A percentile compares a stretch with the other conserved stretches of the same genome.
These are phyloP conservation scores for Sphagnurus paluster DNA, from an alignment of 1,284 basidiomycete species.

Conservation along the genomic window DNA sequence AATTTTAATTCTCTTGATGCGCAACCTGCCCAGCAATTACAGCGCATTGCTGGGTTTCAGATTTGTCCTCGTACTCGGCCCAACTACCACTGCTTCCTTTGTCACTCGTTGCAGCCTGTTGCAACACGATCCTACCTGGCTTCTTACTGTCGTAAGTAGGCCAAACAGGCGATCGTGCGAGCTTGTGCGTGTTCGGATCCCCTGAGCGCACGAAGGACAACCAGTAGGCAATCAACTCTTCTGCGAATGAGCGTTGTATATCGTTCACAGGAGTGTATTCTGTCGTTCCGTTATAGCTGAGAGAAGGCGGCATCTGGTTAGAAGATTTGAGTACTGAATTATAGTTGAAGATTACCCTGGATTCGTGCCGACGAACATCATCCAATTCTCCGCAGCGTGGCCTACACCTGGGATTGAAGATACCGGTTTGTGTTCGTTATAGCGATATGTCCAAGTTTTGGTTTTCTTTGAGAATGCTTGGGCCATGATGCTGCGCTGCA, in stretches of 20 bases:
- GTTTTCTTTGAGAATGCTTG: conserved; percentile 34
- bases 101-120: conserved; percentile 37
- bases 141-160: conserved; percentile 28
- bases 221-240: conserved; percentile 61
- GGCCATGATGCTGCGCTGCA: conserved; percentile 48
- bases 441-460: conserved; percentile 51
- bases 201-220: conserved; percentile 56
- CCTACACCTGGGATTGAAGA: conserved; percentile 32
- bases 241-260: conserved; percentile 46
- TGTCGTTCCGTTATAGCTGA: conserved; percentile 45
- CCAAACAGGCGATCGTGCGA: conserved; percentile 48
- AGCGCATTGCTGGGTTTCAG: conserved; percentile 39
- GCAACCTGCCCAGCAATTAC: conserved; percentile 34
- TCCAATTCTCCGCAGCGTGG: conserved; percentile 63
- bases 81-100: conserved; percentile 40
- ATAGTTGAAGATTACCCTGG: conserved; percentile 44
- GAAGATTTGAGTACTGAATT: neutral
- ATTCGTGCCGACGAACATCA: conserved; percentile 60
- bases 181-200: conserved; percentile 52
- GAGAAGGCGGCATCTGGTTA: neutral
- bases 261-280: conserved; percentile 35
- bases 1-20: conserved; percentile 35
- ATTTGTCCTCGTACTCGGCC: conserved; percentile 37
- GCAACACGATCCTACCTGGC: conserved; percentile 43
- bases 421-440: conserved; percentile 54